Evolutionary conservation across 2,329 filamentous ascomycete species (phyloP), one percentile per base, ranked within the genome.

Genomic region (Penicillium sp.): DNA sequence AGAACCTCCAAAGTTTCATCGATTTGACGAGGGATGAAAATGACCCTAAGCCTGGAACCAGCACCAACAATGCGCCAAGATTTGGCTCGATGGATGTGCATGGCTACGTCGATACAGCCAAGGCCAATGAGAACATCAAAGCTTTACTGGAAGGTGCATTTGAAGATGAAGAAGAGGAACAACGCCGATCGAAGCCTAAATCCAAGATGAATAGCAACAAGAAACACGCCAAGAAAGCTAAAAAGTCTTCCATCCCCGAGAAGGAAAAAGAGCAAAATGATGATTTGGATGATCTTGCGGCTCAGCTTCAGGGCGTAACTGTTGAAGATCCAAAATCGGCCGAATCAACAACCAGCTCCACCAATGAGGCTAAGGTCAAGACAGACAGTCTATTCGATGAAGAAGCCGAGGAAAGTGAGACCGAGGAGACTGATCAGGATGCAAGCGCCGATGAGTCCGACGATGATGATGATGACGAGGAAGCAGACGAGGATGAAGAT

Each of bases 371-470:
- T 8, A 8, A 31, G 4, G 28, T 15, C 13, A 61, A 67, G 12
- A 65, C 72, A 26, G 62, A 70, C 13, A 62, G 70, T 11, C 62
- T 71, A 38, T 67, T 74, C 30, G 77, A 35, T 15, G 26, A 25
- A 10, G 80, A 74, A 42, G 75, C 66, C 47, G 70, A 93, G 0
- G 80, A 85, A 35, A 87, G 50, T 35, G 36, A 70, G 4, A 62
- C 65, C 10, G 63, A 59, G 5, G 23, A n/a, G n/a, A n/a, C n/a
- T n/a, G n/a, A n/a, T n/a, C n/a, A 44, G 3, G 56, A 74, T 3
- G 49, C 52, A 16, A 45, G 74, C 3, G 49, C 52, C 15, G 47
- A 48, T 2, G 54, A 54, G 11, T 61, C 67, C 31, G 60, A 65
- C 4, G 51, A 52, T 1, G 48, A 46, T 52, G 50, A 59, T 28